Base-by-base conservation (phyloP, 345 rosid genomes). In the Brassica napus region DNA sequence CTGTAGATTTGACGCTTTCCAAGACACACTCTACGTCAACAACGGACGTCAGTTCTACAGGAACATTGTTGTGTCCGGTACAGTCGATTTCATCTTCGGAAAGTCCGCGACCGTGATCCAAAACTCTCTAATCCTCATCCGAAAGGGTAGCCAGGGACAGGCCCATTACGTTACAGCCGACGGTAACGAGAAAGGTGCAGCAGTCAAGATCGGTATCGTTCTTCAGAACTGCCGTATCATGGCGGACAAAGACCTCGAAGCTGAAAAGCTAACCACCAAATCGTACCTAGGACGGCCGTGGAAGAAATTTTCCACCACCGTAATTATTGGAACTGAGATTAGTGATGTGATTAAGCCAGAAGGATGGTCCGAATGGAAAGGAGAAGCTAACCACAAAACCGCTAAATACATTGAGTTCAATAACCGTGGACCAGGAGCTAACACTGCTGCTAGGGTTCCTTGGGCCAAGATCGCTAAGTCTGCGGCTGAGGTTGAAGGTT, bases 1-100 rank as follows among this genome's bases (percentile, higher is more conserved):
- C 83, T 87, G 91, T 85, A 81, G 90, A 63, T 81, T 89, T 8
- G 92, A 91, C 47, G 97, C 83, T 4, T 87, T 70, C 82, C 96
- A 92, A 82, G 91, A 89, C 86, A 86, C 96, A 6, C 81, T 92
- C 60, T 88, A 83, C 62, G 80, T 81, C 54, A 92, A 91, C 74
- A 71, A 85, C 73, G 76, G 82, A 37, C 85, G 92, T 9, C 93
- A 89, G 52, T 91, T 88, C 85, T 91, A 83, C 87, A 84, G 92
- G 24, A 84, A 91, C 79, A 88, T 90, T 65, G 86, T 85, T 72
- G 87, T 93, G 47, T 83, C 97, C 9, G 94, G 93, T 6, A 93
- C 93, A 0, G 78, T 89, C 1, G 94, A 93, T 77, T 93, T 91
- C 93, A 86, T 91, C 86, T 91, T 93, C 47, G 97, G 97, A 1